Percentiles rank a stretch among this genome's conserved stretches.
Conservation (phyloP, 805 yeast species). For the Starmerella apicola region DNA sequence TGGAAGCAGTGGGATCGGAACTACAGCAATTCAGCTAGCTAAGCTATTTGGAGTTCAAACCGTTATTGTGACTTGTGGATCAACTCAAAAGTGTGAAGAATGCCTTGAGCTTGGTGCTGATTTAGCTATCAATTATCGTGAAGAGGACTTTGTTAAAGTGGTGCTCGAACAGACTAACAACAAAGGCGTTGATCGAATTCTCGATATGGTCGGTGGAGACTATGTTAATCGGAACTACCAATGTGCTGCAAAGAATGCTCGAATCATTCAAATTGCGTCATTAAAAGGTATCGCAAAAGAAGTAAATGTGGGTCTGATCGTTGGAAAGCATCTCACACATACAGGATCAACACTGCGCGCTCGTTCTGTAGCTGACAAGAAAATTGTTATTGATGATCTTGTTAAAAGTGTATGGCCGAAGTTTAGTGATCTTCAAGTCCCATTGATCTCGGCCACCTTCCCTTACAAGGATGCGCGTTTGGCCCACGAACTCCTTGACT, state of each 20-base stretch:
- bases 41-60: background rate
- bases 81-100: background rate
- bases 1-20: background rate
- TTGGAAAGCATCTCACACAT: background rate
- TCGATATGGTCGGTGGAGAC: background rate
- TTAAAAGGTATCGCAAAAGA: background rate
- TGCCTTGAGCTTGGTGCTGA: background rate
- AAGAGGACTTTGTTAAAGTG: background rate
- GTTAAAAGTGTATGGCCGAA: background rate
- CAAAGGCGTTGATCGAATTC: background rate
- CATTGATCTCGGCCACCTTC: background rate
- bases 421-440: background rate
- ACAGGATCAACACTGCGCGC: background rate
- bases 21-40: background rate
- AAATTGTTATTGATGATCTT: background rate
- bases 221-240: background rate
- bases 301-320: background rate
- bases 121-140: background rate
- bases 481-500: background rate
- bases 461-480: background rate
- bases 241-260: background rate
- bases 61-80: background rate
- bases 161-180: background rate
- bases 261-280: background rate
- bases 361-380: background rate